These are phyloP conservation scores for Rugonectria rugulosa DNA, from an alignment of 2,329 filamentous ascomycete genomes.

Conservation along the genomic window DNA sequence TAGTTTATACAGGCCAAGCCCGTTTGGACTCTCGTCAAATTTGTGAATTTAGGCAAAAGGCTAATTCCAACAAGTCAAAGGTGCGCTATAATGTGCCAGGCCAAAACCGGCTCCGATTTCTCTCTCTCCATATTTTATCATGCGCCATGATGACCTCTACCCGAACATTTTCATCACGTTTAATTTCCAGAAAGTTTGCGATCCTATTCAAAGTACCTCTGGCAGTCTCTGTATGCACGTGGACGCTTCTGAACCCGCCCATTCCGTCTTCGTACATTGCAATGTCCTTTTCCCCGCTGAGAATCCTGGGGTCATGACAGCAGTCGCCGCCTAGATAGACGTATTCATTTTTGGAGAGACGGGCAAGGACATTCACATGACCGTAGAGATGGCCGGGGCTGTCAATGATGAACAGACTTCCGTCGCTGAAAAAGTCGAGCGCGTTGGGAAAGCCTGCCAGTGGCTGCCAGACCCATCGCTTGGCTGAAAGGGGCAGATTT, in stretches of 20 bases:
- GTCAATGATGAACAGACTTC: conserved; percentile 1
- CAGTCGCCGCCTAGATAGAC: conserved; percentile 59
- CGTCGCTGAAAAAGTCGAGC: neutral
- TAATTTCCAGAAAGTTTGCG: too few relatives aligned
- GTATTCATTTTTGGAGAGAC: neutral
- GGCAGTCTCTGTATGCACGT: neutral
- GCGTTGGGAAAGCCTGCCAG: neutral
- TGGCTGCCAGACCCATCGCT: neutral
- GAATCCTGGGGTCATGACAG: conserved; percentile 59
- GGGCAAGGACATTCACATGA: conserved; percentile 2
- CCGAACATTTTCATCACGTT: neutral
- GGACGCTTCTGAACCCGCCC: neutral
- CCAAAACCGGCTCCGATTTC: too few relatives aligned
- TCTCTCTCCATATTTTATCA: too few relatives aligned
- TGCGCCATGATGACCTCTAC: too few relatives aligned
- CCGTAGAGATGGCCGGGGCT: conserved; percentile 14
- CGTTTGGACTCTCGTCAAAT: too few relatives aligned
- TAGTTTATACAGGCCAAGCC: too few relatives aligned
- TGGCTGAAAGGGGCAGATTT: neutral
- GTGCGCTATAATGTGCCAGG: too few relatives aligned
- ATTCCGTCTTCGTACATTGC: conserved; percentile 42
- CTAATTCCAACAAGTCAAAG: too few relatives aligned
- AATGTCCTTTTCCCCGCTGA: conserved; percentile 60
- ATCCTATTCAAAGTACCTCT: neutral
- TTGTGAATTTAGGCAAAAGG: too few relatives aligned